Evolutionary conservation across 1,139 yeast species (phyloP).

Genomic region (Pichia norvegensis): DNA sequence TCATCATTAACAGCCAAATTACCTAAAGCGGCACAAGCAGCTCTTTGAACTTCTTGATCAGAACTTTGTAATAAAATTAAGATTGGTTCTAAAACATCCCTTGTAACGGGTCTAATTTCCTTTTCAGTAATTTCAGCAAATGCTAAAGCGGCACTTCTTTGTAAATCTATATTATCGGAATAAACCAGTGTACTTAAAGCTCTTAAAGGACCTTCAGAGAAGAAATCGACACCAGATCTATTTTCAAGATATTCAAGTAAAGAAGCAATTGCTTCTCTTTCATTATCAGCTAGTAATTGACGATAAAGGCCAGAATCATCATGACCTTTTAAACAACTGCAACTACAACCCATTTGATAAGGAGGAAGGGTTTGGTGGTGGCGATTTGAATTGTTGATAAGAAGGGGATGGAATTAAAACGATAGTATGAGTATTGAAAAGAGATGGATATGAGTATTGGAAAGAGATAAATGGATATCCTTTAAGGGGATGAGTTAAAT

Average conservation of each 20-base stretch:
- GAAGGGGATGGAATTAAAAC: too few relatives aligned
- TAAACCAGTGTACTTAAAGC: constrained; percentile 90
- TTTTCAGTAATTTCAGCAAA: constrained; percentile 98
- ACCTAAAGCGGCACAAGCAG: constrained; percentile 98
- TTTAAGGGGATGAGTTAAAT: too few relatives aligned
- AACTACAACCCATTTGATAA: constrained; percentile 59
- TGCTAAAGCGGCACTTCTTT: constrained; percentile 95
- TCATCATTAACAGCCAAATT: constrained; percentile 95
- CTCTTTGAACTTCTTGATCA: constrained; percentile 93
- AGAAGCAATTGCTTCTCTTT: constrained; percentile 91
- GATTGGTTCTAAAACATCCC: constrained; percentile 91
- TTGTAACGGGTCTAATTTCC: constrained; percentile 81
- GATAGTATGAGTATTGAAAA: too few relatives aligned
- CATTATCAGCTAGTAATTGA: constrained; percentile 91
- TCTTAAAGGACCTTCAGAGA: constrained; percentile 80
- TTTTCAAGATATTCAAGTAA: constrained; percentile 84
- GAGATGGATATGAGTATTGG: too few relatives aligned
- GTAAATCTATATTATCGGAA: constrained; percentile 89
- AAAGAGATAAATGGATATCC: too few relatives aligned
- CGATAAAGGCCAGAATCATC: constrained; percentile 49
- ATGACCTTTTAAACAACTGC: constrained; percentile 43
- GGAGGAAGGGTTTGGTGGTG: too few relatives aligned
- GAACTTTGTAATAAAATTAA: constrained; percentile 75
- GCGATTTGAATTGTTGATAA: background rate
- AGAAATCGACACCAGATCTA: constrained; percentile 80